phyloP scores from a whole-genome alignment of 176 grass and related monocot species.

The Musa troglodytarum region DNA sequence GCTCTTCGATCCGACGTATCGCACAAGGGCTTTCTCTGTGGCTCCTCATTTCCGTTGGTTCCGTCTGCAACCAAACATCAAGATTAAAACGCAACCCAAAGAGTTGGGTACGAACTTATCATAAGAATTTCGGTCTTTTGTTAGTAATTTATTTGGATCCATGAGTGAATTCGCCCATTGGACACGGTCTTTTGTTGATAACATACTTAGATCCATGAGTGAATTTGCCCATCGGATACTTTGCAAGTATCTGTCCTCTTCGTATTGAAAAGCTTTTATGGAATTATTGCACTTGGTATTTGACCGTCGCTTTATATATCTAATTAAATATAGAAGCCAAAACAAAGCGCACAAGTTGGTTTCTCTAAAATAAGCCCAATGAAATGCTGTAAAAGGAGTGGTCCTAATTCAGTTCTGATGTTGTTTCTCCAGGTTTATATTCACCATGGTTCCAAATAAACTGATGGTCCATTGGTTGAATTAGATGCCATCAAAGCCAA shows the following conservation, averaged over 20 bases:
- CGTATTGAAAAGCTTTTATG: background rate
- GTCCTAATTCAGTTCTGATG: too few species aligned
- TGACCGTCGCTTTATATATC: background rate
- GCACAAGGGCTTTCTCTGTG: constrained; percentile 17
- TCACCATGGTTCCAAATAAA: too few species aligned
- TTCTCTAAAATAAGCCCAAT: too few species aligned
- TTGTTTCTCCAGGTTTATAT: too few species aligned
- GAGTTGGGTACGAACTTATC: background rate
- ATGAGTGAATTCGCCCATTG: background rate
- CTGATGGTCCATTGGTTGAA: too few species aligned
- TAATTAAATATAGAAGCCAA: background rate
- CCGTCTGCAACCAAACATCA: background rate
- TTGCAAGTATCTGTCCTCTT: background rate
- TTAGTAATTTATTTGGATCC: background rate
- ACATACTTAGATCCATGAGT: too few species aligned
- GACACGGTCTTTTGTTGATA: background rate
- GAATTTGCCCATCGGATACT: background rate
- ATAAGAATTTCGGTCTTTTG: background rate
- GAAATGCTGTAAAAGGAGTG: too few species aligned
- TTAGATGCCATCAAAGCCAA: too few species aligned
- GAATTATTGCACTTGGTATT: background rate
- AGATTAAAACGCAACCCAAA: background rate
- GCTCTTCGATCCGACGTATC: constrained; percentile 26
- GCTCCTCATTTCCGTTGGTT: background rate
- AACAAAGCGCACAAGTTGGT: too few species aligned